phyloP scores from a whole-genome alignment of 2,329 filamentous ascomycete species.

The Xylaria sp. region DNA sequence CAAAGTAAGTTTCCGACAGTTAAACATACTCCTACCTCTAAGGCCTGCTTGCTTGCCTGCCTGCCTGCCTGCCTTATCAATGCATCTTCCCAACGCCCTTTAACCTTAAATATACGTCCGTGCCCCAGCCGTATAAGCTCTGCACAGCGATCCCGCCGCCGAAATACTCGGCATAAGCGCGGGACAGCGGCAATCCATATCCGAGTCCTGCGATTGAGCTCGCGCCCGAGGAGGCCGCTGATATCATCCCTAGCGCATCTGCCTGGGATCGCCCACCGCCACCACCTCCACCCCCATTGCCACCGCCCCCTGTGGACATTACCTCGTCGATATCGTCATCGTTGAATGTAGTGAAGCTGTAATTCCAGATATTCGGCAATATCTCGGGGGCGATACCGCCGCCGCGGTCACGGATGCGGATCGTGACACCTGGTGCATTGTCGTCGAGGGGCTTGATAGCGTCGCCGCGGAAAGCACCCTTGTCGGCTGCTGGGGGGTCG shows the following conservation, averaged over 20 bases:
- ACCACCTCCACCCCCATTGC: constrained; percentile 50
- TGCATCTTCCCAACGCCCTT: constrained; percentile 65
- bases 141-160: constrained; percentile 95
- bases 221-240: constrained; percentile 70
- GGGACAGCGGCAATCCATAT: constrained; percentile 87
- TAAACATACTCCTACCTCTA: too few species aligned
- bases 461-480: constrained; percentile 51
- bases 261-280: constrained; percentile 53
- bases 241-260: constrained; percentile 77
- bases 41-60: too few species aligned
- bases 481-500: constrained; percentile 45
- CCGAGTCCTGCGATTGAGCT: constrained; percentile 92
- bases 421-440: constrained; percentile 83
- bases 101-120: constrained; percentile 70
- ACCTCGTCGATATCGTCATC: constrained; percentile 60
- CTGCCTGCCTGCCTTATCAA: too few species aligned
- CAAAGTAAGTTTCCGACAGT: too few species aligned
- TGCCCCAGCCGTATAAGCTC: constrained; percentile 92
- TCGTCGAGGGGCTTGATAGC: constrained; percentile 65
- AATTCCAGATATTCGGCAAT: constrained; percentile 89
- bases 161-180: constrained; percentile 98
- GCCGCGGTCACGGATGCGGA: constrained; percentile 93
- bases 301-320: constrained; percentile 49
- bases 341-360: constrained; percentile 94
- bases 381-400: constrained; percentile 89